These are phyloP conservation scores for Sideroxylon spinosum DNA, from an alignment of 179 eudicot species.

Conservation along the genomic window DNA sequence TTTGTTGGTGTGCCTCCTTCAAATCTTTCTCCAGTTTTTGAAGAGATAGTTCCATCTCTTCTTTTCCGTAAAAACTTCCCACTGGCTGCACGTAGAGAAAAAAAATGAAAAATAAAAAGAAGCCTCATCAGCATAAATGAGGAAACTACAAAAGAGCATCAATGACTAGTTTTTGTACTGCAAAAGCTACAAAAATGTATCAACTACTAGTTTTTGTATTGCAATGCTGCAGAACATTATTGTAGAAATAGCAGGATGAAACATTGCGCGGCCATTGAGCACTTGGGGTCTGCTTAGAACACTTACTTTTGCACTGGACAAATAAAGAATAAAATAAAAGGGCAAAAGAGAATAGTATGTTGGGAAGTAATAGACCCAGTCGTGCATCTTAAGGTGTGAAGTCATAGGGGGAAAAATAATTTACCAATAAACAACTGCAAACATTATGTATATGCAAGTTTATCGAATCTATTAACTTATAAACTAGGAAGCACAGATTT, in stretches of 20 bases:
- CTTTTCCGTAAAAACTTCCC: constrained; percentile 51
- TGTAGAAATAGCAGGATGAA: background rate
- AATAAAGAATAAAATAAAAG: too few relatives aligned
- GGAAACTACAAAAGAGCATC: background rate
- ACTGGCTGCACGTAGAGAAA: constrained; percentile 26
- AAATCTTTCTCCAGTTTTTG: constrained; percentile 64
- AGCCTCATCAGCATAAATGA: background rate
- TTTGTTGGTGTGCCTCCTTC: constrained; percentile 55
- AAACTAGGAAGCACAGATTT: too few relatives aligned
- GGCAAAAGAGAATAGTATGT: too few relatives aligned
- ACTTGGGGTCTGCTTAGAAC: too few relatives aligned
- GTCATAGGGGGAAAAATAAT: too few relatives aligned
- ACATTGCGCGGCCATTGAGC: background rate
- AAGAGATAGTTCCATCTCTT: constrained; percentile 57
- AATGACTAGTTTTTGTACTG: background rate
- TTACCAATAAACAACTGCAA: too few relatives aligned
- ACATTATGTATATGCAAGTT: too few relatives aligned
- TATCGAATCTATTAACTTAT: too few relatives aligned
- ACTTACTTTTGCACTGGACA: too few relatives aligned
- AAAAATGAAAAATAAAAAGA: too few relatives aligned
- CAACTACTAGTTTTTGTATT: background rate
- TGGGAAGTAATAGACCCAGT: too few relatives aligned
- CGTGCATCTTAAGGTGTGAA: too few relatives aligned
- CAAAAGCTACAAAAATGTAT: background rate
- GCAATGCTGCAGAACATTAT: background rate